phyloP scores from a whole-genome alignment of 768 basidiomycete genomes.

The Botryobasidium botryosum region DNA sequence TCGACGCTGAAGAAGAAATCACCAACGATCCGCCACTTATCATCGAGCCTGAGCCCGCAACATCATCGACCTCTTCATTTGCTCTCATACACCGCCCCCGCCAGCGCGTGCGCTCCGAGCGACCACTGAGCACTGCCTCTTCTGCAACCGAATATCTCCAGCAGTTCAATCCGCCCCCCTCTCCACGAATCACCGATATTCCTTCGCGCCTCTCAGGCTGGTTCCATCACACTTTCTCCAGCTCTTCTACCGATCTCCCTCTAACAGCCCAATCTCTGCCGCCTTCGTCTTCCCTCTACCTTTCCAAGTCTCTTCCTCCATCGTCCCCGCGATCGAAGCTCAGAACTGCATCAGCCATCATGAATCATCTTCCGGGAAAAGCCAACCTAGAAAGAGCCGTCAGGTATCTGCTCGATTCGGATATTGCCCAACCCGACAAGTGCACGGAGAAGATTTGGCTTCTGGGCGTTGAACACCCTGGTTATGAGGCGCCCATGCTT shows the following conservation, averaged over 20 bases:
- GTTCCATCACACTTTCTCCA: constrained; percentile 62
- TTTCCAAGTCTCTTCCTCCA: constrained; percentile 10
- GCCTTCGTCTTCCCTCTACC: too few species aligned
- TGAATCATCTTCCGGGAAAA: constrained; percentile 27
- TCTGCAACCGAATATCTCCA: not conserved
- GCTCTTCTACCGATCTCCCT: constrained; percentile 54
- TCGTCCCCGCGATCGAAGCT: not conserved
- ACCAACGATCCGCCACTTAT: too few species aligned
- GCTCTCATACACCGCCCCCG: not conserved
- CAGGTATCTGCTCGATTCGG: constrained; percentile 80
- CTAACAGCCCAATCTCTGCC: too few species aligned
- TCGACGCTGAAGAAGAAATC: too few species aligned
- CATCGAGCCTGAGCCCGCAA: constrained; percentile 6
- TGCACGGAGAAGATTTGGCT: constrained; percentile 79
- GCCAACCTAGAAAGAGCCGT: constrained; percentile 69
- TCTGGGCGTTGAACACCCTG: constrained; percentile 65
- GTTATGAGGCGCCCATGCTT: constrained; percentile 35
- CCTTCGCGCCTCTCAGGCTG: constrained; percentile 64
- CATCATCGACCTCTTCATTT: not conserved
- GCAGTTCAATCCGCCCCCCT: not conserved
- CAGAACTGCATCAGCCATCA: constrained; percentile 37
- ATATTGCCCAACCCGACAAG: constrained; percentile 60
- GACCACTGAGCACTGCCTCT: not conserved
- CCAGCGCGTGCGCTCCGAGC: not conserved
- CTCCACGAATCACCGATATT: constrained; percentile 28